Base-by-base conservation (phyloP, 805 yeast species). In the Cyberlindnera americana region DNA sequence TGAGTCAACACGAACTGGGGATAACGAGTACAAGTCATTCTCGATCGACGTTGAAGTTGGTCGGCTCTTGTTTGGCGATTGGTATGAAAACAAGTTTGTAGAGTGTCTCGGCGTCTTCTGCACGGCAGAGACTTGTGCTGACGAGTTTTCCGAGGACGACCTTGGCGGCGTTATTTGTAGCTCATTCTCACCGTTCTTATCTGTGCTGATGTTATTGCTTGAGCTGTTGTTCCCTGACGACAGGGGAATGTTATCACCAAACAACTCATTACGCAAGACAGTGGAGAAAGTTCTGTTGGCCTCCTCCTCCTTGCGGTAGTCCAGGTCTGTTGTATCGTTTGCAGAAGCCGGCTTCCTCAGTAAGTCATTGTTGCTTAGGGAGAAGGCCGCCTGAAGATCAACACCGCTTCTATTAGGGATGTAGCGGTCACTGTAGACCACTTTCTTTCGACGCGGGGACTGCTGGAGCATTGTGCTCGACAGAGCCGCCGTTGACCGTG, bases 1-100 rank as follows among this genome's bases (percentile, higher is more conserved):
- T 2, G 91, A 78, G 49, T 90, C 98, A 42, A 83, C 84, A 37
- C 98, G 73, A 25, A 91, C 95, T 0, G 96, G 95, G 1, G 95
- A 83, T 19, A 82, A 61, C 1, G 95, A 83, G 54, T 85, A 87
- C 19, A 86, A 70, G 49, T 85, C 93, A 53, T 77, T 81, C 47
- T 83, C 82, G 24, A 82, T 66, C 0, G 77, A 75, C 3, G 83
- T 78, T 31, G 66, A 63, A 6, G 75, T 67, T 14, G 82, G 89
- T 44, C 86, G 64, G 35, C 72, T 61, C 50, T 80, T 76, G 36
- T 75, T 67, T 7, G 90, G 88, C 14, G 87, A 83, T 53, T 81
- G 85, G 58, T 81, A 86, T 5, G 89, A 78, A 54, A 86, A 79
- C 26, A 86, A 56, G 53, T 84, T 85, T 2, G 84, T 72, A 39